phyloP scores from a whole-genome alignment of 2,329 filamentous ascomycete species.

The Aspergillus flavus region DNA sequence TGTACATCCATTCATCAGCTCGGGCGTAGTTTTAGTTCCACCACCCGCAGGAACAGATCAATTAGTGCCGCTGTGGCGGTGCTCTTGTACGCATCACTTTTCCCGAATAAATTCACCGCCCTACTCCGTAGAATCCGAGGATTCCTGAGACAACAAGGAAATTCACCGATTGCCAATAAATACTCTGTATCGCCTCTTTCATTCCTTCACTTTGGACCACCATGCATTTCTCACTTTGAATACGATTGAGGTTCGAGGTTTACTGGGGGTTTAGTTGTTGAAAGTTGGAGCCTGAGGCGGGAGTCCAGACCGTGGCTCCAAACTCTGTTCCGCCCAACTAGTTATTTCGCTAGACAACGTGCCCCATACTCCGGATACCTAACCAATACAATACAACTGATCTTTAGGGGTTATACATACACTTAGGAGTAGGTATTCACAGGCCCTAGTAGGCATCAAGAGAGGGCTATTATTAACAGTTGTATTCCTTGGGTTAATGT shows the following conservation, averaged over 20 bases:
- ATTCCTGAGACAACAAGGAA: background rate
- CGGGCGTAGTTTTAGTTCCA: background rate
- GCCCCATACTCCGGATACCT: background rate
- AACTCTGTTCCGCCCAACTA: background rate
- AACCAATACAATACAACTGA: background rate
- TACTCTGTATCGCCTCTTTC: background rate
- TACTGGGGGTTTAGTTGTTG: background rate
- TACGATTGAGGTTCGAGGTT: background rate
- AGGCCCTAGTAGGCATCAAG: background rate
- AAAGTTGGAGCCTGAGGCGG: background rate
- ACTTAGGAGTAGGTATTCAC: background rate
- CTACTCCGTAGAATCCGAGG: background rate
- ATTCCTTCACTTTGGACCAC: background rate
- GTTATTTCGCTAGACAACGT: background rate
- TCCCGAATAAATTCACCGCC: background rate
- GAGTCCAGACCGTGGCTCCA: constrained; percentile 2
- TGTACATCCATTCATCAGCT: background rate
- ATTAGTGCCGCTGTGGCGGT: constrained; percentile 7
- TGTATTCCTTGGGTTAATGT: background rate
- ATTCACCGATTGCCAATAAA: background rate
- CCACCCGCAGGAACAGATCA: constrained; percentile 8
- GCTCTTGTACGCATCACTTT: background rate
- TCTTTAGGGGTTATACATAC: background rate
- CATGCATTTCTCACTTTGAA: background rate
- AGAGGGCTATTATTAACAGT: background rate